Conservation (phyloP, 1,284 basidiomycete genomes). For the Cutaneotrichosporon mucoides region DNA sequence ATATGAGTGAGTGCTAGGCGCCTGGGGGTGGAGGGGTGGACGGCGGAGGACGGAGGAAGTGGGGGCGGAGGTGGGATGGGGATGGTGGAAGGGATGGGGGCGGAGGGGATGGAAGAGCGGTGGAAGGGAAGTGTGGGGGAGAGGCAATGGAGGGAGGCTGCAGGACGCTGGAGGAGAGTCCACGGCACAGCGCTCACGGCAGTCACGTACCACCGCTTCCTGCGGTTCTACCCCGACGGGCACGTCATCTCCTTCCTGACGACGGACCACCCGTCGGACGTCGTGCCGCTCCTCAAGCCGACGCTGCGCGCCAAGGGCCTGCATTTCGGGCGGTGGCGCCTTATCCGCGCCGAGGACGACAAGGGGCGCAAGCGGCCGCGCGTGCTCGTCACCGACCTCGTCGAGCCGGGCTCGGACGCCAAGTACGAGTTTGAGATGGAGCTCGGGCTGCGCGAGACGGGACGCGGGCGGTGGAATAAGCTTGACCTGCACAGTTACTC, state of each 20-base stretch:
- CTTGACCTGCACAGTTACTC: conserved; percentile 72
- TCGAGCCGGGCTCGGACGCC: conserved; percentile 44
- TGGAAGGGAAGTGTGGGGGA: no score
- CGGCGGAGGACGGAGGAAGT: no score
- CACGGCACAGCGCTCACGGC: neutral
- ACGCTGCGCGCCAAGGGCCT: conserved; percentile 70
- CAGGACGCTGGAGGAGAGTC: no score
- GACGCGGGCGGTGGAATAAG: conserved; percentile 80
- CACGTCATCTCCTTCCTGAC: conserved; percentile 78
- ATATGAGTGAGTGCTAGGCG: conserved; percentile 38
- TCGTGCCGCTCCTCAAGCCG: conserved; percentile 73
- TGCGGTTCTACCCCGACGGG: conserved; percentile 85
- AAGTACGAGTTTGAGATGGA: conserved; percentile 84
- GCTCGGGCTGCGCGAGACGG: conserved; percentile 69
- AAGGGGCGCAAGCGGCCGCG: conserved; percentile 1
- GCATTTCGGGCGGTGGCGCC: conserved; percentile 45
- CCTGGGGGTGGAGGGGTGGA: neutral
- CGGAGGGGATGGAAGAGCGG: no score
- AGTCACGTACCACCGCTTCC: conserved; percentile 53
- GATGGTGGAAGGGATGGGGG: no score
- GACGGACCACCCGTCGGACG: conserved; percentile 71
- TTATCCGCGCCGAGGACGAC: conserved; percentile 24
- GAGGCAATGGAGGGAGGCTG: no score
- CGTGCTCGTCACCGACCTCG: conserved; percentile 38
- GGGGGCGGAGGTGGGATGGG: no score